A percentile compares a stretch with the other conserved stretches of the same genome.
These are phyloP conservation scores for Wickerhamomyces canadensis DNA, from an alignment of 805 yeast genomes.

Conservation along the genomic window DNA sequence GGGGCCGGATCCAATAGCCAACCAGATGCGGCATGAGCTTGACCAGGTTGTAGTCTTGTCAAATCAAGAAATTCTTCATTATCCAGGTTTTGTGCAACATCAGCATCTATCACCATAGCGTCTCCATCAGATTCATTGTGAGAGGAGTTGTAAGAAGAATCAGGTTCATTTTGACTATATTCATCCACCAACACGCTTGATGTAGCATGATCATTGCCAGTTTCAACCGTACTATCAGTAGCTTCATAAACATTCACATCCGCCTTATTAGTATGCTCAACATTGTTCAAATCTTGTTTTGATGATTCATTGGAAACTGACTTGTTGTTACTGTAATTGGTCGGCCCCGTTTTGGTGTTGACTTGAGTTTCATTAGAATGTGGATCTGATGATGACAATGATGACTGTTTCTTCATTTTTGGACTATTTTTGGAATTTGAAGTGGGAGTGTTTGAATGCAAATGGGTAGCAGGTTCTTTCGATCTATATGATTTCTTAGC, in stretches of 20 bases:
- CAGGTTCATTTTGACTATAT: constrained; percentile 1
- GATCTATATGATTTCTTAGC: neutral
- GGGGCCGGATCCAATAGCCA: constrained; percentile 57
- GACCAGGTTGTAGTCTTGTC: constrained; percentile 65
- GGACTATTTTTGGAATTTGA: neutral
- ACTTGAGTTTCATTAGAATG: too few relatives aligned
- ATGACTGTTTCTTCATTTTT: neutral
- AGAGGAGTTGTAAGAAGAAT: constrained; percentile 14
- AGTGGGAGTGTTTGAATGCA: neutral
- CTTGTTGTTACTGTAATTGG: too few relatives aligned
- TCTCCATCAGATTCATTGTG: constrained; percentile 23
- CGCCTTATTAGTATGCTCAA: constrained; percentile 8
- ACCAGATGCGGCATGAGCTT: constrained; percentile 59
- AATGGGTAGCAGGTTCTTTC: neutral
- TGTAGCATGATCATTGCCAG: constrained; percentile 3
- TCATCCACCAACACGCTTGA: neutral
- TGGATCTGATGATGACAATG: too few relatives aligned
- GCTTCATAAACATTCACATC: constrained; percentile 25
- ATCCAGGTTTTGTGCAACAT: constrained; percentile 10
- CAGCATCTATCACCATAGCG: constrained; percentile 8
- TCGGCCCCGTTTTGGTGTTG: too few relatives aligned
- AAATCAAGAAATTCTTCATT: constrained; percentile 46
- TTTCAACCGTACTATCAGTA: constrained; percentile 21
- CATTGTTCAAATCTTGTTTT: neutral
- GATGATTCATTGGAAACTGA: too few relatives aligned